Conservation (phyloP, 2,329 filamentous ascomycete species). For the Dryadomyces sulphureus region DNA sequence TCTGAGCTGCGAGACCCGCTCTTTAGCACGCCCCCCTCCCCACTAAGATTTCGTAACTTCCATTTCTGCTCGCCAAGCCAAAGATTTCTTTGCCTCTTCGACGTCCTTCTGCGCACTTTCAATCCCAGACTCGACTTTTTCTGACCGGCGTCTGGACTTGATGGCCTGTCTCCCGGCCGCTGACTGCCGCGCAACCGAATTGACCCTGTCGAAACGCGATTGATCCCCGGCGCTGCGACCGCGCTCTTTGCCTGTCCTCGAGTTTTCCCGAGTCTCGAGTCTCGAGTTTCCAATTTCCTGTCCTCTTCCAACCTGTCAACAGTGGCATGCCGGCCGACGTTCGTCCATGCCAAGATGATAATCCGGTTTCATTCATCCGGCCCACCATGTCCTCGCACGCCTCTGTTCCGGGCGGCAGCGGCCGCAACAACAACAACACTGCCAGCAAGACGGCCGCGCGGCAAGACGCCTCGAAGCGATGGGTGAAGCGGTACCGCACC, state of each 20-base stretch:
- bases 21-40: too few relatives aligned
- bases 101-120: too few relatives aligned
- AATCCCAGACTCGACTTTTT: background rate
- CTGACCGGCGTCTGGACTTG: background rate
- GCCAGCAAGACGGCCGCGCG: conserved; percentile 6
- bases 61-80: background rate
- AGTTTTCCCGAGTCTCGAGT: background rate
- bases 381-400: conserved; percentile 26
- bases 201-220: background rate
- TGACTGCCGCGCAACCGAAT: background rate
- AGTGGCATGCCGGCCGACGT: conserved; percentile 23
- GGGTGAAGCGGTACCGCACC: conserved; percentile 64
- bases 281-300: too few relatives aligned
- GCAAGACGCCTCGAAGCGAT: conserved; percentile 21
- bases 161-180: background rate
- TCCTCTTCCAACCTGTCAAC: too few relatives aligned
- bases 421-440: conserved; percentile 2
- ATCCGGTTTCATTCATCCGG: conserved; percentile 18
- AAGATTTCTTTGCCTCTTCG: background rate
- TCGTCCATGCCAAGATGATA: conserved; percentile 27
- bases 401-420: conserved; percentile 10
- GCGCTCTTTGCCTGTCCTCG: background rate
- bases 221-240: background rate
- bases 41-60: too few relatives aligned
- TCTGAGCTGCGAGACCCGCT: too few relatives aligned